Evolutionary conservation across 768 basidiomycete species (phyloP).

Genomic region (Russula sp.): DNA sequence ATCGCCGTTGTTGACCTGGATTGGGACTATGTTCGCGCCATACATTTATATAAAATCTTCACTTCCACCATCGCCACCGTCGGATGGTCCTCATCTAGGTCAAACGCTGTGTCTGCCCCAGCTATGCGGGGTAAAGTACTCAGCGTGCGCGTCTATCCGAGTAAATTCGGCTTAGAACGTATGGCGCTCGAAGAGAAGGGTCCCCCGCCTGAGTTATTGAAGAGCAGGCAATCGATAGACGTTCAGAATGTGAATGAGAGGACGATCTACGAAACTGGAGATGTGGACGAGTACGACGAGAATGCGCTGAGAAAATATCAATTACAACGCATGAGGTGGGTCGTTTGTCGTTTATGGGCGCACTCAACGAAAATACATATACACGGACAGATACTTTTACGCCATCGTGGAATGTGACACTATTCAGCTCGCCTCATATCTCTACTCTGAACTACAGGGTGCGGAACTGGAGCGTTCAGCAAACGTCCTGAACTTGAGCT

Average conservation of each 20-base stretch:
- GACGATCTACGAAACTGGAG: constrained; percentile 58
- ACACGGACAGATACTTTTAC: constrained; percentile 74
- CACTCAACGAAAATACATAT: constrained; percentile 1
- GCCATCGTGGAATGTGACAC: constrained; percentile 88
- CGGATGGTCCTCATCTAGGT: constrained; percentile 33
- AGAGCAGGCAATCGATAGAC: constrained; percentile 34
- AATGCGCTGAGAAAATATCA: constrained; percentile 87
- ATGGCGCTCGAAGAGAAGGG: constrained; percentile 85
- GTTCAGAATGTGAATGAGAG: constrained; percentile 54
- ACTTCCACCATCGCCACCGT: constrained; percentile 71
- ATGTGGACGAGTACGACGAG: constrained; percentile 77
- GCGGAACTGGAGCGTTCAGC: constrained; percentile 96
- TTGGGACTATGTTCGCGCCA: constrained; percentile 92
- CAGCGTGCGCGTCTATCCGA: constrained; percentile 83
- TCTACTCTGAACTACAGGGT: constrained; percentile 82
- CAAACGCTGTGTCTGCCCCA: constrained; percentile 21
- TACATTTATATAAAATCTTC: constrained; percentile 87
- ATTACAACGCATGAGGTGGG: constrained; percentile 82
- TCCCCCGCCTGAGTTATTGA: constrained; percentile 81
- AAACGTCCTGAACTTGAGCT: constrained; percentile 92
- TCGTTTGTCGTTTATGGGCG: constrained; percentile 13
- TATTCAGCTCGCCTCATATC: constrained; percentile 64
- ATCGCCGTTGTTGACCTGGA: constrained; percentile 93
- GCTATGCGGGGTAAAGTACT: constrained; percentile 60
- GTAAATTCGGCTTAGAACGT: constrained; percentile 83